phyloP scores from a whole-genome alignment of 2,329 filamentous ascomycete species.

The Neonectria faginata region DNA sequence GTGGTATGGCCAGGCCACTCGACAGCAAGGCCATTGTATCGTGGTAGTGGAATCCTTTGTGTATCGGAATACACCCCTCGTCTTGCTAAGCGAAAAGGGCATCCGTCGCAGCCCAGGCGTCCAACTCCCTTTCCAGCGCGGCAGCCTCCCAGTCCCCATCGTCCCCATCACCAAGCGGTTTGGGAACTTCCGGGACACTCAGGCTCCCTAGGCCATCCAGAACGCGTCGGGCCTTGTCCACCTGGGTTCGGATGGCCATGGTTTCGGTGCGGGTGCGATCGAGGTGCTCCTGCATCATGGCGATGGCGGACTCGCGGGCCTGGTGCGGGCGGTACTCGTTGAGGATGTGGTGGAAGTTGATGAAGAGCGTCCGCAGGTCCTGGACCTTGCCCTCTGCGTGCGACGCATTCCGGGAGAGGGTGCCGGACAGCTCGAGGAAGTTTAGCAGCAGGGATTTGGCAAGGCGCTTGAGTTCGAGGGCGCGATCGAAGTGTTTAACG shows the following conservation, averaged over 20 bases:
- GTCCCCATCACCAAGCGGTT: constrained; percentile 31
- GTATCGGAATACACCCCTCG: background rate
- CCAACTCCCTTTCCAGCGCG: constrained; percentile 45
- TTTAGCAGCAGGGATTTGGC: constrained; percentile 88
- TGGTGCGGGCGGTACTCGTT: constrained; percentile 97
- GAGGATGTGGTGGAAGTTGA: constrained; percentile 92
- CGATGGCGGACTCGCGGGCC: constrained; percentile 86
- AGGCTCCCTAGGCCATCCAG: constrained; percentile 75
- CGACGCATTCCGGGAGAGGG: constrained; percentile 44
- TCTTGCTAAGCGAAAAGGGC: constrained; percentile 52
- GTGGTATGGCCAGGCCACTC: background rate
- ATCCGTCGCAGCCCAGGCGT: constrained; percentile 59
- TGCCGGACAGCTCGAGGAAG: constrained; percentile 84
- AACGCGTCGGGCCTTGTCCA: constrained; percentile 78
- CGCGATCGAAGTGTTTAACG: constrained; percentile 70
- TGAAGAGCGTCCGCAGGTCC: constrained; percentile 83
- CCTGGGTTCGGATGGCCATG: constrained; percentile 72
- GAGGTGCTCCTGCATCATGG: constrained; percentile 88
- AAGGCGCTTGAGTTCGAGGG: constrained; percentile 78
- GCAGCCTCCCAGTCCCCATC: constrained; percentile 35
- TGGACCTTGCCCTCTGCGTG: constrained; percentile 77
- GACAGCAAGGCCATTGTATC: background rate
- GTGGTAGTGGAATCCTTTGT: background rate
- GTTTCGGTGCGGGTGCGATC: constrained; percentile 80
- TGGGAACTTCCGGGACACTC: constrained; percentile 48